Base-by-base conservation (phyloP, 2,329 filamentous ascomycete genomes). In the Stemphylium beticola region DNA sequence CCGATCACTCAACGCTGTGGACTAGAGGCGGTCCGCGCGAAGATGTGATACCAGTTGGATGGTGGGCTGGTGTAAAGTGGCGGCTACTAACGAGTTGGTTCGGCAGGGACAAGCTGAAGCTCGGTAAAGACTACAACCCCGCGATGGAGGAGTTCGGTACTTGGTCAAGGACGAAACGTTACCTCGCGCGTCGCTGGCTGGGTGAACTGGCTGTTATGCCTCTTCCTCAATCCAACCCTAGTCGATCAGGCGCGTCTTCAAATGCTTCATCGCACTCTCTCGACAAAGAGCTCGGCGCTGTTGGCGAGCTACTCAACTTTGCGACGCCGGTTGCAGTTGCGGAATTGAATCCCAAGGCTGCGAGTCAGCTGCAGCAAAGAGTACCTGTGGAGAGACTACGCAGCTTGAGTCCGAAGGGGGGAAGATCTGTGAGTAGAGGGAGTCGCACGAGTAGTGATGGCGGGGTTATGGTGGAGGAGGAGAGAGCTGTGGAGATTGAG, bases 1-100 rank as follows among this genome's bases (percentile, higher is more conserved):
- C 71, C n/a, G 57, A 68, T 3, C 76, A 82, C 49, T 79, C 82
- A 1, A 54, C 68, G 1, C 72, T 83, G 2, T 84, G 82, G 82
- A 78, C 78, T 0, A 72, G 78, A 0, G 65, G 69, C 11, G 82
- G 82, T 0, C 81, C 82, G 0, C 69, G 75, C 4, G 58, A 73
- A 0, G 71, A 74, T 29, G 62, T 83, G 20, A 64, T 74, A 9
- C 79, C 80, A 0, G 61, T 73, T 0, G 76, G 76, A 2, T 61
- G 72, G 45, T 63, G 74, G 42, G 73, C 71, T 2, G 67, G 67
- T 2, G 20, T 81, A 1, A 83, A 82, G 62, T 84, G 82, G 82
- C 67, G 69, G 3, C 62, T 83, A 1, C 69, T 84, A 6, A 75
- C 69, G 4, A 61, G 60, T 4, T 84, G 82, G 80, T 81, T 81